A percentile compares a stretch with the other conserved stretches of the same genome.
These are phyloP conservation scores for Ilyonectria destructans DNA, from an alignment of 2,329 filamentous ascomycete genomes.

Conservation along the genomic window DNA sequence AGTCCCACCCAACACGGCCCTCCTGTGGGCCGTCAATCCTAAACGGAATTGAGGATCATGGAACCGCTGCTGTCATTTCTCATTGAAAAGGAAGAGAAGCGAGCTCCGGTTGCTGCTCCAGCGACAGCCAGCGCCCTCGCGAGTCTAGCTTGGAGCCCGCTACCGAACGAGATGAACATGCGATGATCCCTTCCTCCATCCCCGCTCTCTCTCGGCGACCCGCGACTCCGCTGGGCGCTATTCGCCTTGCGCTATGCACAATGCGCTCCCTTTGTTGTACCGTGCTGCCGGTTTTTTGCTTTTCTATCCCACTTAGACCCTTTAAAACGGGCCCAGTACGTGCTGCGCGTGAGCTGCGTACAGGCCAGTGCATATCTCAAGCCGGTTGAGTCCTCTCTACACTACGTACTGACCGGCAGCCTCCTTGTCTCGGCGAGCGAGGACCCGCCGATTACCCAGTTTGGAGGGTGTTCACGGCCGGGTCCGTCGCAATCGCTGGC, in stretches of 20 bases:
- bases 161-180: conserved; percentile 32
- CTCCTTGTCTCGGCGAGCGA: conserved; percentile 7
- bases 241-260: neutral
- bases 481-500: conserved; percentile 9
- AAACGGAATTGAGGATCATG: neutral
- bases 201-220: conserved; percentile 9
- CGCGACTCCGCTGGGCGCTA: conserved; percentile 7
- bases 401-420: neutral
- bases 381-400: neutral
- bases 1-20: neutral
- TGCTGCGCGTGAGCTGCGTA: too few species aligned
- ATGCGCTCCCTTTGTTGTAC: neutral
- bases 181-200: conserved; percentile 29
- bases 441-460: conserved; percentile 30
- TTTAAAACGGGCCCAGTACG: neutral
- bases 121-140: neutral
- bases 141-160: conserved; percentile 3
- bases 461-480: conserved; percentile 2
- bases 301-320: conserved; percentile 12
- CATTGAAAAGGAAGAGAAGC: neutral
- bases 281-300: conserved; percentile 24
- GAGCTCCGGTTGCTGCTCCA: neutral
- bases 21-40: neutral
- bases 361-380: neutral
- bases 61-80: neutral